Base-by-base conservation (phyloP, 768 basidiomycete species). In the Russula vinacea region DNA sequence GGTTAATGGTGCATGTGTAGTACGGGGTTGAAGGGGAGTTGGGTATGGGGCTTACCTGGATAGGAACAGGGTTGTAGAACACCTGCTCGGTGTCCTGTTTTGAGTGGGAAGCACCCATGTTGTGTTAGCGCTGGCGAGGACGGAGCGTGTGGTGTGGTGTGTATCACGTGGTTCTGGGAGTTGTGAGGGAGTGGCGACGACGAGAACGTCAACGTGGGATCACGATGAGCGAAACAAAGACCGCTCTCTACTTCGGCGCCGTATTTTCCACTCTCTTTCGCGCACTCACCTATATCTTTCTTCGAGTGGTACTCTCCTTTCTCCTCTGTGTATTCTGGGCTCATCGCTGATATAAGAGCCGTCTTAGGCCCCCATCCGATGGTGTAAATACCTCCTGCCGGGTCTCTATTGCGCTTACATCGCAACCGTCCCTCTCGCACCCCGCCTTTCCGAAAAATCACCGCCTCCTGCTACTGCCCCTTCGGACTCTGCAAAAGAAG, bases 61-160 rank as follows among this genome's bases (percentile, higher is more conserved):
- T 77, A 17, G 78, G 75, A 19, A 75, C 75, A 50, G 78, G 73
- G 19, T 73, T 74, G 62, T 74, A 72, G 69, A 79, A 75, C 60
- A 88, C 81, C 71, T 86, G 84, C 60, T 86, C 81, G 69, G 78
- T 78, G n/a, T 81, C 78, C 51, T 80, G 70, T 72, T 78, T 85
- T n/a, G 89, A 90, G 71, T 89, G 88, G 65, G 77, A 76, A 47
- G 84, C 83, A 71, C 89, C 89, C 89, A 90, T 90, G 42, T 32
- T 39, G 10, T 3, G 6, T 35, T 35, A 16, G 26, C 29, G 29
- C 29, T 29, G 29, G 29, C 29, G 29, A 29, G 29, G 29, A 5
- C 29, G 29, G 29, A 9, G 17, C n/a, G n/a, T n/a, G n/a, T 22
- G 14, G 16, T 35, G n/a, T 40, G 62, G 33, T n/a, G 29, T 52